Evolutionary conservation across 306 rosid genomes (phyloP).

Genomic region (Lagenaria siceraria): DNA sequence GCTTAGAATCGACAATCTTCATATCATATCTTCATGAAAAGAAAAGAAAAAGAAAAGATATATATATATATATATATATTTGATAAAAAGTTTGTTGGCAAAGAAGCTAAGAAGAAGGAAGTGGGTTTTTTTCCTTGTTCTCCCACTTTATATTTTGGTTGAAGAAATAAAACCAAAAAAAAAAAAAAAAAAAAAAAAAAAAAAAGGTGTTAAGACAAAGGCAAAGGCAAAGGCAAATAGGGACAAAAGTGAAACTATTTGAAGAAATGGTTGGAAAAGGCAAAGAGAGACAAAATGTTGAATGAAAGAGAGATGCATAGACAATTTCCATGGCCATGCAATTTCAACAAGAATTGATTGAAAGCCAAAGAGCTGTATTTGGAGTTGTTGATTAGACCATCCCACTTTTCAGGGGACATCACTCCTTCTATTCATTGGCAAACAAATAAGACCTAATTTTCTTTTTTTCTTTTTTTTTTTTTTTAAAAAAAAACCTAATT

Average conservation of each 20-base stretch:
- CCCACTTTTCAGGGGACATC: constrained; percentile 16
- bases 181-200: not conserved
- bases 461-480: too few relatives aligned
- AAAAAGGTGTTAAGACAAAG: too few relatives aligned
- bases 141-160: not conserved
- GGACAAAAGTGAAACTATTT: not conserved
- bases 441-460: not conserved
- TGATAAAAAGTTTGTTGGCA: not conserved
- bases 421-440: not conserved
- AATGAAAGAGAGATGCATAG: not conserved
- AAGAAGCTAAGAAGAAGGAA: not conserved
- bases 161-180: not conserved
- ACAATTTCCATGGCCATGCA: not conserved
- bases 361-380: not conserved
- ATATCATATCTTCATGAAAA: not conserved
- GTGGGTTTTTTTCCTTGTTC: not conserved
- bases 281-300: constrained; percentile 2
- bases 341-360: not conserved
- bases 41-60: not conserved
- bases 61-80: too few relatives aligned
- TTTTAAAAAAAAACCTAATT: too few relatives aligned
- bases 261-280: not conserved
- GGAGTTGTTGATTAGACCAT: constrained; percentile 16
- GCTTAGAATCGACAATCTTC: not conserved
- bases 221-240: not conserved